These are phyloP conservation scores for Clarireedia paspali DNA, from an alignment of 2,329 filamentous ascomycete species.

Conservation along the genomic window DNA sequence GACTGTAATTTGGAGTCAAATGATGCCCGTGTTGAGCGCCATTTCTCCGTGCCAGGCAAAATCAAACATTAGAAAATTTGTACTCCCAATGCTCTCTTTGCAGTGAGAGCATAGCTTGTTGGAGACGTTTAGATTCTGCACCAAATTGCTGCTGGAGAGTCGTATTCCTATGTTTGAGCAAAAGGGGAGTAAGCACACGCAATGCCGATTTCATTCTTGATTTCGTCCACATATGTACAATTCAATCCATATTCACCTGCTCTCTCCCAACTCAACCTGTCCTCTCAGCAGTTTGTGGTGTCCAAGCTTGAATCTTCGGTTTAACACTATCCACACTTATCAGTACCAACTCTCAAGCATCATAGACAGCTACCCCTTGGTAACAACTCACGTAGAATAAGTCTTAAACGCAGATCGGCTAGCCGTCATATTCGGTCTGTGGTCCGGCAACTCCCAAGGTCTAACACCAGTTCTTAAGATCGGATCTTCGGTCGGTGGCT, in stretches of 20 bases:
- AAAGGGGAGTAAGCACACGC: neutral
- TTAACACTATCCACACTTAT: conserved; percentile 36
- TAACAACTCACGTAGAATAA: conserved; percentile 77
- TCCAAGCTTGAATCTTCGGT: conserved; percentile 47
- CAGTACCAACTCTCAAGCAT: neutral
- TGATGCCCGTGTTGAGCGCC: neutral
- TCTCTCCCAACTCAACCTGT: conserved; percentile 10
- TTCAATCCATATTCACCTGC: conserved; percentile 2
- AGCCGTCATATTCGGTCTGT: conserved; percentile 68
- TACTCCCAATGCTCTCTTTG: too few species aligned
- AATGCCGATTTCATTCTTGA: conserved; percentile 5
- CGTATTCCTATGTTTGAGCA: too few species aligned
- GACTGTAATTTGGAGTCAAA: neutral
- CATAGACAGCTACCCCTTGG: neutral
- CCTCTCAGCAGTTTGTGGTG: conserved; percentile 33
- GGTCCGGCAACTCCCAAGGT: conserved; percentile 65
- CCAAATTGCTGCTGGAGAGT: too few species aligned
- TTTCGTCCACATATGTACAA: conserved; percentile 22
- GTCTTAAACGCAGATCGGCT: conserved; percentile 79
- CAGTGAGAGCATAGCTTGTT: too few species aligned
- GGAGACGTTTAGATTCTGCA: too few species aligned
- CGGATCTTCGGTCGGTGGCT: conserved; percentile 70
- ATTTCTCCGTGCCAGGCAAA: too few species aligned
- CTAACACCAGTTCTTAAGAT: conserved; percentile 60
- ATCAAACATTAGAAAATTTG: too few species aligned